Base-by-base conservation (phyloP, 345 rosid species). In the Anastatica hierochuntica region DNA sequence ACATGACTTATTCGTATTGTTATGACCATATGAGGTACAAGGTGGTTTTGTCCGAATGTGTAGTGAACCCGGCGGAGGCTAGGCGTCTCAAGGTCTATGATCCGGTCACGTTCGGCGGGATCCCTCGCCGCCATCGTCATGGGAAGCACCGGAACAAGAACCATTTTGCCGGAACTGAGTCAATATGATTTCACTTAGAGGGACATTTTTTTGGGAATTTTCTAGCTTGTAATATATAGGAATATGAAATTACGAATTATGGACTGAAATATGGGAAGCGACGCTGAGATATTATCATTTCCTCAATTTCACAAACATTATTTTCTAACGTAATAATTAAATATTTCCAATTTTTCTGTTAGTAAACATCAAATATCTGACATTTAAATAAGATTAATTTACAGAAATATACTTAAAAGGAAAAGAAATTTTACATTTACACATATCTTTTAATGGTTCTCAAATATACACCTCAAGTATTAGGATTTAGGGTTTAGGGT, bases 1-100 rank as follows among this genome's bases (percentile, higher is more conserved):
- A 76, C 19, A 79, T 88, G 88, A 92, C 94, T 14, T 92, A 92
- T 54, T 85, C 98, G n/a, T 92, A 92, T 45, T 88, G 96, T 78
- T 92, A 88, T 8, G 98, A 92, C 26, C 81, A 54, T 14, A 36
- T 48, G 8, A 78, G 98, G 31, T 88, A 85, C 81, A 84, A 68
- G 45, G 67, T 59, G 38, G 77, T 82, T 47, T 88, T 77, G 4
- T n/a, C 88, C 0, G 98, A 88, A 62, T 92, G 98, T 16, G 71
- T 76, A 33, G 66, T 79, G 7, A 69, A 64, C 52, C 76, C 86
- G 10, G 54, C 40, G 24, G 98, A 75, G 72, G 90, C 84, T 0
- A 60, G 74, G 13, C 75, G 79, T n/a, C 94, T 88, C 27, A 76
- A 60, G 38, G 56, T 37, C 0, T 81, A 74, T 1, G 96, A 92